Conservation (phyloP, 164 flowering plant genomes). For the Magnolia sinica region DNA sequence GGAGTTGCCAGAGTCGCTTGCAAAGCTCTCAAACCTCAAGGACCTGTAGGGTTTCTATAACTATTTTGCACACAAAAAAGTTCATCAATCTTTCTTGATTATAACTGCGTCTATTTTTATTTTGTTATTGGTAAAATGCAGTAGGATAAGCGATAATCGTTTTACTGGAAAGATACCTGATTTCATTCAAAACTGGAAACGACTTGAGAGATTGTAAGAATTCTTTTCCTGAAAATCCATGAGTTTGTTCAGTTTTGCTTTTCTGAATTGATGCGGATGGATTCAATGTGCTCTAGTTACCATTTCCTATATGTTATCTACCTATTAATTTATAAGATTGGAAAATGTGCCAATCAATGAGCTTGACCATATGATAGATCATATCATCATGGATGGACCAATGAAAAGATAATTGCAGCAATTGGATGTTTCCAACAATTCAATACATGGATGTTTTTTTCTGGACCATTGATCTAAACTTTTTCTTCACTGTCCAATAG, state of each 20-base stretch:
- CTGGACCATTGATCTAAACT: too few species aligned
- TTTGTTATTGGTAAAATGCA: slow-evolving; percentile 9
- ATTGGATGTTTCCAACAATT: too few species aligned
- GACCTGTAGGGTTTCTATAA: slow-evolving; percentile 15
- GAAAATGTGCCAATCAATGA: too few species aligned
- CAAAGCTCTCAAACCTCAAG: slow-evolving; percentile 17
- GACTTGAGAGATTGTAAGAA: slow-evolving; percentile 31
- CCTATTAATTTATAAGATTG: not conserved
- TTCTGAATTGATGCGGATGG: not conserved
- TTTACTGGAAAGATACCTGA: slow-evolving; percentile 39
- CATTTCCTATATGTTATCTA: not conserved
- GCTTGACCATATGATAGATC: too few species aligned
- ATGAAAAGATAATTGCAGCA: too few species aligned
- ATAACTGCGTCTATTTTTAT: not conserved
- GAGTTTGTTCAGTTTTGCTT: not conserved
- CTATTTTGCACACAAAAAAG: not conserved
- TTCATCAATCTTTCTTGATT: not conserved
- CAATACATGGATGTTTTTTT: too few species aligned
- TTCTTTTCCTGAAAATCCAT: not conserved
- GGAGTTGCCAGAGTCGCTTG: slow-evolving; percentile 18
- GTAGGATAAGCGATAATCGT: slow-evolving; percentile 35
- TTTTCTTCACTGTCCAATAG: too few species aligned
- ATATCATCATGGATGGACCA: too few species aligned
- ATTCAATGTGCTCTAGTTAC: not conserved
- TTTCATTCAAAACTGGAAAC: slow-evolving; percentile 27